Conservation (phyloP, 306 rosid genomes). For the Herpetospermum pedunculosum region DNA sequence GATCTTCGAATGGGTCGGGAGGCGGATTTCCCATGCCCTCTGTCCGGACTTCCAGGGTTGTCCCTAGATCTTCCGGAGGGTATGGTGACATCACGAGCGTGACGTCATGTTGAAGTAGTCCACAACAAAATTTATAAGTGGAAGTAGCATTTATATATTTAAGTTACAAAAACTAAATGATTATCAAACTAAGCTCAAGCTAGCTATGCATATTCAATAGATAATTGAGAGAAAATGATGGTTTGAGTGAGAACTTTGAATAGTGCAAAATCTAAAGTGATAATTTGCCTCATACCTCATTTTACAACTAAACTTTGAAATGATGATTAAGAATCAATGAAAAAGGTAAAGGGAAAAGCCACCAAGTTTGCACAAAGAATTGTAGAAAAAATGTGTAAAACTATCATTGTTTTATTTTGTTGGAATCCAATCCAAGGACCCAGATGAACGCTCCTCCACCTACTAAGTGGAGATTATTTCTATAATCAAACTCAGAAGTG, state of each 20-base stretch:
- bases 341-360: not conserved
- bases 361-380: not conserved
- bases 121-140: too few species aligned
- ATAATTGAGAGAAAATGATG: not conserved
- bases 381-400: not conserved
- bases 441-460: not conserved
- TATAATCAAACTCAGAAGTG: not conserved
- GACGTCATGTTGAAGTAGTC: too few species aligned
- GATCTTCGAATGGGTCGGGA: too few species aligned
- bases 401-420: not conserved
- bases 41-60: too few species aligned
- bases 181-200: too few species aligned
- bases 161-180: too few species aligned
- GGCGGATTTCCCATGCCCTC: too few species aligned
- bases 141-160: too few species aligned
- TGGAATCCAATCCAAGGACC: not conserved
- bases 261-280: not conserved
- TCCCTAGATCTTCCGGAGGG: too few species aligned
- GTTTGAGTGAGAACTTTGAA: not conserved
- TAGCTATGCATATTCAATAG: too few species aligned
- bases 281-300: not conserved
- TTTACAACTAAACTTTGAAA: not conserved
- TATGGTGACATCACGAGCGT: too few species aligned
- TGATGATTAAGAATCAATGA: not conserved
- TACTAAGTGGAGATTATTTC: not conserved